These are phyloP conservation scores for Aspergillus cavernicola DNA, from an alignment of 495 filamentous ascomycete species.

Conservation along the genomic window DNA sequence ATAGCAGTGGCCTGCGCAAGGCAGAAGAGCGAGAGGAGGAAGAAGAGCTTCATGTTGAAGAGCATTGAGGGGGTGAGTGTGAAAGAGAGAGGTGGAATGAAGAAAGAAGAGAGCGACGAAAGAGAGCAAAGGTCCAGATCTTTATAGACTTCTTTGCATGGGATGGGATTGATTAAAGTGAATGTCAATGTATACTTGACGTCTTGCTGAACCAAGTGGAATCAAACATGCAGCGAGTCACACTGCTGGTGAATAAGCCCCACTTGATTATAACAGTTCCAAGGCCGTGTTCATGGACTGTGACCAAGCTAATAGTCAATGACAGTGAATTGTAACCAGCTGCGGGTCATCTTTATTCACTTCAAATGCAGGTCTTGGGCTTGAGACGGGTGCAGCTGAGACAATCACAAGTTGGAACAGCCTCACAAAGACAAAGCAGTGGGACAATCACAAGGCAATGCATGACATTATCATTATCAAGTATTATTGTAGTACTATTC, in stretches of 20 bases:
- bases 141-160: no score
- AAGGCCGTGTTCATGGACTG: no score
- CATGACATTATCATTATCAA: constrained; percentile 1
- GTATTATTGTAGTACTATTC: background rate
- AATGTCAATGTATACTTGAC: no score
- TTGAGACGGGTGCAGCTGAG: no score
- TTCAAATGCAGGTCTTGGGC: no score
- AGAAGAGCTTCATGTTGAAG: constrained; percentile 10
- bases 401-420: no score
- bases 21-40: background rate
- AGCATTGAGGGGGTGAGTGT: background rate
- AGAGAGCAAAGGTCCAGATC: background rate
- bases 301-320: no score
- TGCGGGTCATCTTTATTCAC: no score
- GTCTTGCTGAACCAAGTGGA: no score
- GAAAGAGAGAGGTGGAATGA: background rate
- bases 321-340: no score
- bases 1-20: background rate
- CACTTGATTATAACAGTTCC: background rate
- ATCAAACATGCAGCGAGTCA: background rate
- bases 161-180: no score
- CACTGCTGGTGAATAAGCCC: background rate
- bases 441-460: background rate
- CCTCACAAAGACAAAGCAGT: background rate
- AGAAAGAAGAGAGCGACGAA: background rate